Percentiles rank a stretch among this genome's conserved stretches.
Conservation (phyloP, 2,329 filamentous ascomycete genomes). For the Leptographium wingfieldii region DNA sequence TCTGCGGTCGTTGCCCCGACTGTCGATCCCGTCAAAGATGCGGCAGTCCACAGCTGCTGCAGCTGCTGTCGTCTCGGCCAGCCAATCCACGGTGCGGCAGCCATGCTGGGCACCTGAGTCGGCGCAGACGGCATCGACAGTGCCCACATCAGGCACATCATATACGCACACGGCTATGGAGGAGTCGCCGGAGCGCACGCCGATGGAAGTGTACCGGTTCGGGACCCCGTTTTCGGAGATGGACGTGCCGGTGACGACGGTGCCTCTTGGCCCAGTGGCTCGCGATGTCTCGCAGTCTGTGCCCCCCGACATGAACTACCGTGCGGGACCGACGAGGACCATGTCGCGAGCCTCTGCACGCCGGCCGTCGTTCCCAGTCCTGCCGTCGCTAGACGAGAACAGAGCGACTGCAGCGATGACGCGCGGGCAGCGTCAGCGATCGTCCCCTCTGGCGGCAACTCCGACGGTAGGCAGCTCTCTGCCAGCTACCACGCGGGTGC, state of each 20-base stretch:
- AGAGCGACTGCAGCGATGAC: conserved; percentile 14
- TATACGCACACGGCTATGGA: conserved; percentile 13
- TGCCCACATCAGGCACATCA: conserved; percentile 2
- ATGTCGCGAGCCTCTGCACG: conserved; percentile 45
- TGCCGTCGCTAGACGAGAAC: conserved; percentile 60
- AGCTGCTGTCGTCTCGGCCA: conserved; percentile 9
- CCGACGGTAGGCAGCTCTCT: neutral
- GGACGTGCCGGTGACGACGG: conserved; percentile 70
- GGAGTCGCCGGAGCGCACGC: conserved; percentile 32
- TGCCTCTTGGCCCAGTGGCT: conserved; percentile 57
- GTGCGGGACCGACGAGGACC: conserved; percentile 26
- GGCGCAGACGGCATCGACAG: neutral
- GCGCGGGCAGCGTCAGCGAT: conserved; percentile 12
- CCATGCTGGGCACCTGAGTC: conserved; percentile 12
- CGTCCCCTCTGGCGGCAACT: conserved; percentile 11
- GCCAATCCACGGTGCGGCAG: conserved; percentile 10
- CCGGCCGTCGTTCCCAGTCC: conserved; percentile 54
- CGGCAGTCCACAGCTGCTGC: conserved; percentile 9
- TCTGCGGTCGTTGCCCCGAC: conserved; percentile 47
- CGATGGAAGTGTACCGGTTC: conserved; percentile 55
- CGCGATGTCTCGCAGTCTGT: conserved; percentile 82
- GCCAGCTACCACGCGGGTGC: conserved; percentile 18
- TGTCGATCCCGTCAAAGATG: conserved; percentile 39
- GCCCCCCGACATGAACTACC: conserved; percentile 83
- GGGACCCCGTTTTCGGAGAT: conserved; percentile 85